phyloP scores from a whole-genome alignment of 129 eudicot genomes.

The Saussurea involucrata region DNA sequence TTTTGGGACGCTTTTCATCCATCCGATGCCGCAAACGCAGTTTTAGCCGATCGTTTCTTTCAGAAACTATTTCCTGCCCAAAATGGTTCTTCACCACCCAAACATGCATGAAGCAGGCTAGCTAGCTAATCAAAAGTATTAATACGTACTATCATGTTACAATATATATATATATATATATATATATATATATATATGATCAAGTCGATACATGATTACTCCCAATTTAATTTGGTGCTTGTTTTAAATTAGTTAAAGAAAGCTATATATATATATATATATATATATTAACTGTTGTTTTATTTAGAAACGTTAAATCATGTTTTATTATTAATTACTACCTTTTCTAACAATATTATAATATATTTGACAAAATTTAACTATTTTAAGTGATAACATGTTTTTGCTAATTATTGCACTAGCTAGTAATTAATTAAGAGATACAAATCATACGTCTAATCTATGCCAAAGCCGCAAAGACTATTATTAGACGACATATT shows the following conservation, averaged over 20 bases:
- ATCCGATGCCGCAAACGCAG: constrained; percentile 81
- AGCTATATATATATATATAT: no score
- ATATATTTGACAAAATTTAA: no score
- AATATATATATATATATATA: no score
- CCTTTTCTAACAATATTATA: no score
- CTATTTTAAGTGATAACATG: no score
- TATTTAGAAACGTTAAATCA: not conserved
- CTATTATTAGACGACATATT: no score
- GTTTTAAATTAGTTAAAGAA: not conserved
- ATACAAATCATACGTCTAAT: no score
- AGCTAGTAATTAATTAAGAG: no score
- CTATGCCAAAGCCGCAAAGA: no score
- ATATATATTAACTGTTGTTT: not conserved
- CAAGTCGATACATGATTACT: not conserved
- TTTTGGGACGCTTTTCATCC: constrained; percentile 98
- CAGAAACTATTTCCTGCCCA: constrained; percentile 30
- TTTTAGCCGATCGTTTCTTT: constrained; percentile 69
- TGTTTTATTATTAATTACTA: no score
- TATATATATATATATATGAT: not conserved
- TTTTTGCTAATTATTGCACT: no score
- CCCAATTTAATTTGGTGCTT: not conserved
- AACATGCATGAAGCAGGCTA: constrained; percentile 1
- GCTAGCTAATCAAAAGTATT: not conserved
- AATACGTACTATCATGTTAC: not conserved
- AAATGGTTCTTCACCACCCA: constrained; percentile 17